Base-by-base conservation (phyloP, 1,284 basidiomycete genomes). In the Omphalotus olearius region DNA sequence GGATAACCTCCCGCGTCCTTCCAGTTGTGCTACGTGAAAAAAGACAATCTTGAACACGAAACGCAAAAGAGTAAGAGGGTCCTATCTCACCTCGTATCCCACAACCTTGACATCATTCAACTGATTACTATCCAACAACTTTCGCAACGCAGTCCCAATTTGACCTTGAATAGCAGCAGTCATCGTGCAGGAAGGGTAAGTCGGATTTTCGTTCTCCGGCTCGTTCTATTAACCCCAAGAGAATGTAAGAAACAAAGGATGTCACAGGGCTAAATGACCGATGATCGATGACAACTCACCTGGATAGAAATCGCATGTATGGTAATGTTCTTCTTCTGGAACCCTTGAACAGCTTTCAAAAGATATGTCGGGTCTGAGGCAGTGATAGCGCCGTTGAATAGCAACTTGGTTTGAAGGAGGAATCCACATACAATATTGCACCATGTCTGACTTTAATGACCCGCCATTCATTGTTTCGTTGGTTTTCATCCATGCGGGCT, bases 401-500 rank as follows among this genome's bases (percentile, higher is more conserved):
- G 20, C 3, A 28, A 48, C 5, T 23, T 5, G 23, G 23, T 5
- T 33, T 23, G 7, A 45, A 28, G 16, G 6, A 51, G 6, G 13
- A 41, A 25, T 37, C 10, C 6, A 45, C 64, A 40, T 48, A 66
- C 68, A 67, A n/a, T 57, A 55, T 16, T 45, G 57, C 20, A 59
- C 41, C 40, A 57, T 52, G 16, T 45, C 51, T 16, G 61, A 57
- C 10, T 55, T 54, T 16, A 70, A 48, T 4, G 57, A 57, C 2
- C 68, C 68, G 4, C 68, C 68, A 42, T 61, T 58, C 64, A 70
- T 67, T 4, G 59, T 60, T 1, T 59, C 60, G 18, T 52, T 57
- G 6, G 55, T 52, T 50, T 70, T 70, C 69, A 71, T 70, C 69
- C 69, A 71, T 20, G 57, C 68, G 2, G 68, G 68, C 59, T 57